phyloP scores from a whole-genome alignment of 495 filamentous ascomycete genomes.

The Aspergillus panamensis region DNA sequence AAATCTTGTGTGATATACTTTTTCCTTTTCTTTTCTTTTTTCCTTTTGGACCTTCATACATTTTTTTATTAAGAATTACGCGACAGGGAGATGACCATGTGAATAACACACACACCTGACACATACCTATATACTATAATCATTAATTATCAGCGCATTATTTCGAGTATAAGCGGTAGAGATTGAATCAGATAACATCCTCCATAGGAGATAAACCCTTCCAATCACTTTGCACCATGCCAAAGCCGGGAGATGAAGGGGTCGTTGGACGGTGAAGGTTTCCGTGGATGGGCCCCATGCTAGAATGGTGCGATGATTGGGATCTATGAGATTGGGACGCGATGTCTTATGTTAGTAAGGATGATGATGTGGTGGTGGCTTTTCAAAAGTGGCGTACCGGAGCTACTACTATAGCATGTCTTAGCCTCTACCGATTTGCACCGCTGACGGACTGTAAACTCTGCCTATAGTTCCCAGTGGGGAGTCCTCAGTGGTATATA shows the following conservation, averaged over 20 bases:
- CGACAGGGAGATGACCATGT: not conserved
- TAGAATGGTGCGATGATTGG: conserved; percentile 25
- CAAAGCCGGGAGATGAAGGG: conserved; percentile 16
- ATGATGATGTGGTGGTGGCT: too few species aligned
- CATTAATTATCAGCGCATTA: not conserved
- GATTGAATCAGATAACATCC: too few species aligned
- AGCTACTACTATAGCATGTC: conserved; percentile 26
- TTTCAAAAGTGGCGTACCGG: conserved; percentile 19
- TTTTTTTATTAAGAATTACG: conserved; percentile 9
- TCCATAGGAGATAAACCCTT: not conserved
- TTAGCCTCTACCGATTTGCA: conserved; percentile 31
- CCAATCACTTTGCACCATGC: not conserved
- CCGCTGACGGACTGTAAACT: conserved; percentile 25
- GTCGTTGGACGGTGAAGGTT: conserved; percentile 36
- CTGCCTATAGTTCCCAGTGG: conserved; percentile 34
- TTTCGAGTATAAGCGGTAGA: not conserved
- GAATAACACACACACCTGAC: not conserved
- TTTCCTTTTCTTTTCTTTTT: conserved; percentile 11
- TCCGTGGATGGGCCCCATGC: conserved; percentile 30
- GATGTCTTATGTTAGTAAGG: too few species aligned
- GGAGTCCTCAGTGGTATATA: conserved; percentile 21
- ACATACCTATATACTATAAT: not conserved
- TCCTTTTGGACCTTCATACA: conserved; percentile 10
- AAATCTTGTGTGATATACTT: not conserved
- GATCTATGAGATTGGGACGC: not conserved